These are phyloP conservation scores for Cucumis melo DNA, from an alignment of 306 rosid species.

Conservation along the genomic window DNA sequence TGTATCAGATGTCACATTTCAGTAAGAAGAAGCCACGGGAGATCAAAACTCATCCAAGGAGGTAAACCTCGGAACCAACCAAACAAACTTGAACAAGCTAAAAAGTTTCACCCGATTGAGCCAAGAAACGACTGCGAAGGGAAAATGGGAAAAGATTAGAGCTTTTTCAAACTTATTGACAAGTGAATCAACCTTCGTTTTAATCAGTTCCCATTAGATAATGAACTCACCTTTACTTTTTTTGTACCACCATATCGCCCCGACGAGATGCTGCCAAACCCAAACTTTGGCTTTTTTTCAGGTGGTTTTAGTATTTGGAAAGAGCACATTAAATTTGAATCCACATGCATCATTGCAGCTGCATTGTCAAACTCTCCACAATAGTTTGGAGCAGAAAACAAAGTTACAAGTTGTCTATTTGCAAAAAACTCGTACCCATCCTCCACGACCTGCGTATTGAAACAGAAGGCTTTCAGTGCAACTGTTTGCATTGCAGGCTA, in stretches of 20 bases:
- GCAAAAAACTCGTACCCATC: constrained; percentile 94
- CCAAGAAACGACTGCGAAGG: not conserved
- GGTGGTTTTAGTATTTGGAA: constrained; percentile 60
- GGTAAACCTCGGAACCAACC: not conserved
- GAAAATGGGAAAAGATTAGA: not conserved
- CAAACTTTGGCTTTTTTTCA: constrained; percentile 47
- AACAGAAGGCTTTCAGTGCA: not conserved
- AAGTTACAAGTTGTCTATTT: constrained; percentile 57
- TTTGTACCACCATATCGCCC: constrained; percentile 17
- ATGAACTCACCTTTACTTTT: constrained; percentile 39
- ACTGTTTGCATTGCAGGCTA: not conserved
- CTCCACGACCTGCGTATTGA: constrained; percentile 60
- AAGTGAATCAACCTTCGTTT: not conserved
- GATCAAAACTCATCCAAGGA: not conserved
- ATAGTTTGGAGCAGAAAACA: constrained; percentile 87
- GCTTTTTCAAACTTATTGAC: not conserved
- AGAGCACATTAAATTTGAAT: constrained; percentile 63
- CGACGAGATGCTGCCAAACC: constrained; percentile 31
- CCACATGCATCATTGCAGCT: constrained; percentile 80
- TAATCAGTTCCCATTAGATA: not conserved
- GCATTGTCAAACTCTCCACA: constrained; percentile 93
- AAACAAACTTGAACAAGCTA: not conserved
- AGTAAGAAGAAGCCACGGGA: not conserved
- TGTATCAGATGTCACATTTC: not conserved
- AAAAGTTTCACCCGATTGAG: not conserved